A percentile compares a stretch with the other conserved stretches of the same genome.
Evolutionary conservation across 176 grass and related monocot genomes (phyloP).

Genomic region (Pharus latifolius): DNA sequence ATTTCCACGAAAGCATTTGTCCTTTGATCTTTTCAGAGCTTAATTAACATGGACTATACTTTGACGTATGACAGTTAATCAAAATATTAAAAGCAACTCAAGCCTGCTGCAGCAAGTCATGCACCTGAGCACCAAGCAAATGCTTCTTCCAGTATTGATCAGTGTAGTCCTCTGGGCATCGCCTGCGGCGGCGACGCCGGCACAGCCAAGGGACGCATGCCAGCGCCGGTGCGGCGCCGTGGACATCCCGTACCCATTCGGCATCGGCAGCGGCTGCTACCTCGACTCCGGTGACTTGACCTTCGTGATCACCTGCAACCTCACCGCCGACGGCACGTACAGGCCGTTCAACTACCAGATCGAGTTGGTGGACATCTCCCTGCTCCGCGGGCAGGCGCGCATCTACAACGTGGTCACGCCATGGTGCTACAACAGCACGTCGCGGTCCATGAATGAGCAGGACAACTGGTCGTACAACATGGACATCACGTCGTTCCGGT

Average conservation of each 20-base stretch:
- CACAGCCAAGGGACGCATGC: conserved; percentile 27
- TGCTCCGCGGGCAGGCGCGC: conserved; percentile 22
- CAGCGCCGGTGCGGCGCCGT: conserved; percentile 36
- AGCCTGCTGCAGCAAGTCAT: too few relatives aligned
- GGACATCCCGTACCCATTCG: conserved; percentile 73
- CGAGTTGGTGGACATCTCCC: conserved; percentile 38
- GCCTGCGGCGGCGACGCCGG: background rate
- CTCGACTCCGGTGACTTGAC: conserved; percentile 45
- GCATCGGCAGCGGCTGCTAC: conserved; percentile 45
- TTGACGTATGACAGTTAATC: too few relatives aligned
- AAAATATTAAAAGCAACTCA: too few relatives aligned
- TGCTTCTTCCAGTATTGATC: background rate
- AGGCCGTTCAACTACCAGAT: conserved; percentile 42
- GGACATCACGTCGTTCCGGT: too few relatives aligned
- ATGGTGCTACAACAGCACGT: conserved; percentile 45
- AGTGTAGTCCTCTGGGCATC: too few relatives aligned
- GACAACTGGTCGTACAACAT: conserved; percentile 41
- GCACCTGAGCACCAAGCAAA: too few relatives aligned
- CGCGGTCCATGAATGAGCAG: background rate
- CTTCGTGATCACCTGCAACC: conserved; percentile 38
- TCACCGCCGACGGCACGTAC: background rate
- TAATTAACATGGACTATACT: too few relatives aligned
- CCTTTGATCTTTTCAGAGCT: background rate
- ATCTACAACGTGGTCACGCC: conserved; percentile 31
- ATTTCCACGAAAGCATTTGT: background rate